Base-by-base conservation (phyloP, 768 basidiomycete genomes). In the Megacollybia marginata region DNA sequence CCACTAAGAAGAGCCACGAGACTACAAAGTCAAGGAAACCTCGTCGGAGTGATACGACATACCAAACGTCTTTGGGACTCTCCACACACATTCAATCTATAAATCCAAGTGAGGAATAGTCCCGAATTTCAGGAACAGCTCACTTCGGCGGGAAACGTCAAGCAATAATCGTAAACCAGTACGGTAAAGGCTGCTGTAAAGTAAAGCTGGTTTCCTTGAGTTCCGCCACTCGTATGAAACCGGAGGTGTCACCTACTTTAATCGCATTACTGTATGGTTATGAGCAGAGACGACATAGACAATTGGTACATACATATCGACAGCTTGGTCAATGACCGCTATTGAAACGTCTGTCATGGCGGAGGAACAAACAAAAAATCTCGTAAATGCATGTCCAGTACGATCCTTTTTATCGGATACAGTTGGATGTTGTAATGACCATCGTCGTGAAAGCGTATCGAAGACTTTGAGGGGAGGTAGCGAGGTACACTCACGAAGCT, bases 11-110 rank as follows among this genome's bases (percentile, higher is more conserved):
- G 13, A 58, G 38, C 5, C 50, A 11, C 8, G 56, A 54, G 4
- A 48, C 58, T 59, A 18, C 5, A 18, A 15, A 13, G 11, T 53
- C 4, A 42, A 11, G 15, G 6, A 28, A 28, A 28, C 23, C 23
- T 28, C 23, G 23, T 28, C 23, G 23, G 23, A 28, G 23, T 6
- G 23, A 28, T 28, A 28, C 23, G n/a, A 5, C 40, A 16, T 34
- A 55, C 52, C 54, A 13, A 51, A 28, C 10, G 49, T 55, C 34
- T 50, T 51, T 9, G 35, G 31, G 5, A 16, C 33, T 38, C 53
- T 57, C 58, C 58, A 59, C 6, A 52, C 54, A 49, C 52, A 54
- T 46, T 57, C 48, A 6, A 54, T 51, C 58, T 59, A 38, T 28
- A 33, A 12, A 15, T 6, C 23, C 47, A 45, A 48, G 10, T 38